A percentile compares a stretch with the other conserved stretches of the same genome.
Evolutionary conservation across 306 rosid genomes (phyloP).

Genomic region (Pachyrhizus erosus): DNA sequence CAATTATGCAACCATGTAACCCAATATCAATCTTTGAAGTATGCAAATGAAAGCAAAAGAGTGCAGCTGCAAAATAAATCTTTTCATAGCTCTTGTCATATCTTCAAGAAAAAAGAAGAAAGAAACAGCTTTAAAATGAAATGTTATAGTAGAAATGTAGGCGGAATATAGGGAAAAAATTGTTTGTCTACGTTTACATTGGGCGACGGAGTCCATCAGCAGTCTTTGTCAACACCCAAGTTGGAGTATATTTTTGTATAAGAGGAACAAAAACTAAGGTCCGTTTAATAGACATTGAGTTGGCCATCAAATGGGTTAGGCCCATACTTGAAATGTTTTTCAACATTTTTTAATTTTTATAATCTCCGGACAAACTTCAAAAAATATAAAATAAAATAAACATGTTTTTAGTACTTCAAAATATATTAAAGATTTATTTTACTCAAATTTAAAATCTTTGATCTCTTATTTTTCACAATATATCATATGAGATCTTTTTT

Average conservation of each 20-base stretch:
- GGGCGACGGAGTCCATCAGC: background rate
- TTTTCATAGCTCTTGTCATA: background rate
- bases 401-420: too few relatives aligned
- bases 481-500: too few relatives aligned
- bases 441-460: too few relatives aligned
- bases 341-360: background rate
- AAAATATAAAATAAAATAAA: too few relatives aligned
- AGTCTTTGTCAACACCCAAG: too few relatives aligned
- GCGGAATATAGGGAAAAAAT: background rate
- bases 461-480: too few relatives aligned
- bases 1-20: background rate
- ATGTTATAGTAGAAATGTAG: background rate
- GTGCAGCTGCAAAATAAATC: background rate
- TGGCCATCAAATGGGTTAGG: constrained; percentile 3
- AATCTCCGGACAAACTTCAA: too few relatives aligned
- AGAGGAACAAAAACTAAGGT: background rate
- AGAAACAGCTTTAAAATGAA: background rate
- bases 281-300: background rate
- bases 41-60: background rate
- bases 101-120: background rate
- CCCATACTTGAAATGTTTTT: background rate
- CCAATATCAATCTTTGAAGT: background rate
- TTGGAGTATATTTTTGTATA: background rate
- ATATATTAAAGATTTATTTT: too few relatives aligned
- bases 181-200: background rate